Evolutionary conservation across 768 basidiomycete species (phyloP).

Genomic region (Pulveroboletus sp.): DNA sequence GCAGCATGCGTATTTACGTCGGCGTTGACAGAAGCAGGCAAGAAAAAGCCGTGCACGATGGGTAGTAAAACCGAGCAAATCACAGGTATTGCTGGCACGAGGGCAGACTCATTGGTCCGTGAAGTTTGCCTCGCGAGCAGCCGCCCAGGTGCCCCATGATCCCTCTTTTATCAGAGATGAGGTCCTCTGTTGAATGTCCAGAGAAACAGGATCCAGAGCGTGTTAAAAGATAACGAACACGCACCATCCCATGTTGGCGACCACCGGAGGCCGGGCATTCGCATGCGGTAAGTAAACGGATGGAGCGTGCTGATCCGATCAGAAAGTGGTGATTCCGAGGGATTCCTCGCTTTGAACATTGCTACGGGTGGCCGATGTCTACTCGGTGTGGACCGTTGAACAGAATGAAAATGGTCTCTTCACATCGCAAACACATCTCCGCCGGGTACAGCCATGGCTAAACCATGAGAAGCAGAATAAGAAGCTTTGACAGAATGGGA

Average conservation of each 20-base stretch:
- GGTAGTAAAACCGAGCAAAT: no score
- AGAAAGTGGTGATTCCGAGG: neutral
- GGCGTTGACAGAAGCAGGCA: neutral
- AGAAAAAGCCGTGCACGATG: neutral
- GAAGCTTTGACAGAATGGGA: no score
- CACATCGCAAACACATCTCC: neutral
- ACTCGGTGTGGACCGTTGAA: neutral
- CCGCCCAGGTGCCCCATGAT: no score
- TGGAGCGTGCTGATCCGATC: no score
- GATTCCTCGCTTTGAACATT: neutral
- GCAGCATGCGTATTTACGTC: neutral
- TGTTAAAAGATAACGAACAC: neutral
- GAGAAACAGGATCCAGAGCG: neutral
- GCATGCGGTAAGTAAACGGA: no score
- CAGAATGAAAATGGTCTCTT: neutral
- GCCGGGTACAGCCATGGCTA: conserved; percentile 1
- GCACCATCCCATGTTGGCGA: neutral
- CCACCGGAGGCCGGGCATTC: neutral
- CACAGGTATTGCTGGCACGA: neutral
- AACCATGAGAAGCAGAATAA: neutral
- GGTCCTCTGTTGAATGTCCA: neutral
- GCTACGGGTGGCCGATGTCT: no score
- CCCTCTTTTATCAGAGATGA: neutral
- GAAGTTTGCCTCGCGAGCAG: no score
- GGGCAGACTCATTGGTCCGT: neutral